Conservation (phyloP, 768 basidiomycete species). For the Mycena leptocephala region DNA sequence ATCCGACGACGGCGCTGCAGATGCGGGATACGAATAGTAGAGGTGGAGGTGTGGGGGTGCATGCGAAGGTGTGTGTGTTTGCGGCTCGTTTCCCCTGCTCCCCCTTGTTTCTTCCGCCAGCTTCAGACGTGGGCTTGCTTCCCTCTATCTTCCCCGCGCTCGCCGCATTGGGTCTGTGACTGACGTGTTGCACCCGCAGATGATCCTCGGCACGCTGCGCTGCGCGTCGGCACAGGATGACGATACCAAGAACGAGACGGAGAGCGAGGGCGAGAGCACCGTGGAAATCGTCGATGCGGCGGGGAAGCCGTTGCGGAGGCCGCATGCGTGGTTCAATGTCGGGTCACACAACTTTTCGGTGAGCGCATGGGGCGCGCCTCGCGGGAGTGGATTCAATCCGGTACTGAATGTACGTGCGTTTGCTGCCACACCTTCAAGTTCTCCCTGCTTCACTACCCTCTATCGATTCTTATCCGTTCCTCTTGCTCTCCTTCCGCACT, state of each 20-base stretch:
- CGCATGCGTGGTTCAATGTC: slow-evolving; percentile 70
- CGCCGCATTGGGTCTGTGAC: too few relatives aligned
- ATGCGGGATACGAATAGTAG: too few relatives aligned
- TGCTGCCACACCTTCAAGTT: too few relatives aligned
- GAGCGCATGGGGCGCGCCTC: slow-evolving; percentile 75
- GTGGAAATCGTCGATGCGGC: slow-evolving; percentile 28
- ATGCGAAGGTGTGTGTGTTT: slow-evolving; percentile 53
- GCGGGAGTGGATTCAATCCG: slow-evolving; percentile 66
- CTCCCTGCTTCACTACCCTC: too few relatives aligned
- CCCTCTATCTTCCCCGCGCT: too few relatives aligned
- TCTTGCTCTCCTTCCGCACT: too few relatives aligned
- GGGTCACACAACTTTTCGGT: slow-evolving; percentile 81
- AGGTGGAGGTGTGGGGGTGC: too few relatives aligned
- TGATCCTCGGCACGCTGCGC: slow-evolving; percentile 60
- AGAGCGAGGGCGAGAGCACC: too few relatives aligned
- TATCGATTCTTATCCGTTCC: too few relatives aligned
- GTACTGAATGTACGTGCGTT: slow-evolving; percentile 62
- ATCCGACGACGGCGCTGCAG: too few relatives aligned
- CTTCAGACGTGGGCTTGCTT: too few relatives aligned
- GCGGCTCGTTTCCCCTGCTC: neutral
- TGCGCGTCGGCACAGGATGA: slow-evolving; percentile 36
- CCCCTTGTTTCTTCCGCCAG: neutral
- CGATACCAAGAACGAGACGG: slow-evolving; percentile 42
- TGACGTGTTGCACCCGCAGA: too few relatives aligned
- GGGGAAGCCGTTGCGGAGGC: neutral